Base-by-base conservation (phyloP, 2,329 filamentous ascomycete species). In the Gremmenia infestans region DNA sequence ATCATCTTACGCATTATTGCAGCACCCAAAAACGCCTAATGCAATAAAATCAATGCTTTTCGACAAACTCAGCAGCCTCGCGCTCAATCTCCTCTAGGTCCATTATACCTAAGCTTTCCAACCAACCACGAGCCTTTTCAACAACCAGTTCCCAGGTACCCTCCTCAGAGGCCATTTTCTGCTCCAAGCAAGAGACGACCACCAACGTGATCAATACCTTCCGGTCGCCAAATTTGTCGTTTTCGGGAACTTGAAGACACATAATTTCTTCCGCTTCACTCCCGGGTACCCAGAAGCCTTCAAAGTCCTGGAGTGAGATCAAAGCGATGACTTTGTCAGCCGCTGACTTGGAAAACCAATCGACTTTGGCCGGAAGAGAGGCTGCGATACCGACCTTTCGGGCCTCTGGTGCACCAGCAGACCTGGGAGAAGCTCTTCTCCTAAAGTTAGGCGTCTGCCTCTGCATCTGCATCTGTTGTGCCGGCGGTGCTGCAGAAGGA, bases 61-160 rank as follows among this genome's bases (percentile, higher is more conserved):
- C 0, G 12, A 62, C 47, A 19, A 57, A 15, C n/a, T 36, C 40
- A 37, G 9, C 48, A 25, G 48, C 59, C 48, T 48, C 46, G 35
- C 57, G 49, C 45, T 59, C 54, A 50, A 64, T 40, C 1, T 17
- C 12, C 22, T 53, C 39, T 37, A 59, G 9, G 0, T 22, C 5
- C 42, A 25, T 12, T 14, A 25, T 32, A 5, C 40, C 46, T 8
- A 17, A 42, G 1, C 32, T 60, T 35, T 63, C 60, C 47, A 85
- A 52, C 80, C 81, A 87, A 0, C 48, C 64, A 63, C 71, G 74
- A 0, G 81, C 83, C 73, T 87, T 87, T 9, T 79, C 78, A 15
- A 78, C 81, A 40, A 88, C 71, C 74, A 88, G 73, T 59, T 85
- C 83, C 85, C 85, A 89, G 6, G 76, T 75, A 2, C 83, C 84